Percentiles rank a stretch among this genome's conserved stretches.
phyloP scores from a whole-genome alignment of 441 rosid species.

The Sinapis alba region DNA sequence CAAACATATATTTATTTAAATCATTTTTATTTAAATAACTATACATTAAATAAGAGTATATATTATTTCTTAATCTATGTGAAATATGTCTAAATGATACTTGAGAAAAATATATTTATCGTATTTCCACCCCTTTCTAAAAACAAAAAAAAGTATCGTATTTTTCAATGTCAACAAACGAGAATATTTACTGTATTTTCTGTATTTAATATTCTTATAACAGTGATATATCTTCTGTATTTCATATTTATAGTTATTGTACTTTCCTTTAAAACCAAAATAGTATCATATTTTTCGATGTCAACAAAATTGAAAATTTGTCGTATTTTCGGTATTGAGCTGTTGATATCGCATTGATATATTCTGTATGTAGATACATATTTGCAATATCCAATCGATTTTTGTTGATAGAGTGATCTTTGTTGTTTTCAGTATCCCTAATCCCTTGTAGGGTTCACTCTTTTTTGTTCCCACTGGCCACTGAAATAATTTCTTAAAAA shows the following conservation, averaged over 20 bases:
- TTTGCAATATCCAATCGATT: neutral
- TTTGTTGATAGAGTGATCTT: neutral
- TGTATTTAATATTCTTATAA: neutral
- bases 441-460: slow-evolving; percentile 15
- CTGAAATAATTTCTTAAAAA: neutral
- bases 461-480: neutral
- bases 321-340: neutral
- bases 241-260: neutral
- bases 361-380: neutral
- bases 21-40: too few species aligned
- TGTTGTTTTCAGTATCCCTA: neutral
- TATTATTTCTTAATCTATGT: too few species aligned
- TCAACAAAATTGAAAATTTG: neutral
- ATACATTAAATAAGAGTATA: too few species aligned
- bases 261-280: neutral
- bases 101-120: too few species aligned
- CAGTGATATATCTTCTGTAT: neutral
- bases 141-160: neutral
- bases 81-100: too few species aligned
- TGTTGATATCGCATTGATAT: neutral
- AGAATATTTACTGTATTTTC: neutral
- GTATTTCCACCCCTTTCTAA: neutral
- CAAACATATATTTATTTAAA: too few species aligned
- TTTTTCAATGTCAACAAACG: neutral
- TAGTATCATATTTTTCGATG: neutral